Evolutionary conservation across 108 stramenopile genomes (phyloP), one percentile per base, ranked within the genome.

Genomic region (Cyclotella atomus): DNA sequence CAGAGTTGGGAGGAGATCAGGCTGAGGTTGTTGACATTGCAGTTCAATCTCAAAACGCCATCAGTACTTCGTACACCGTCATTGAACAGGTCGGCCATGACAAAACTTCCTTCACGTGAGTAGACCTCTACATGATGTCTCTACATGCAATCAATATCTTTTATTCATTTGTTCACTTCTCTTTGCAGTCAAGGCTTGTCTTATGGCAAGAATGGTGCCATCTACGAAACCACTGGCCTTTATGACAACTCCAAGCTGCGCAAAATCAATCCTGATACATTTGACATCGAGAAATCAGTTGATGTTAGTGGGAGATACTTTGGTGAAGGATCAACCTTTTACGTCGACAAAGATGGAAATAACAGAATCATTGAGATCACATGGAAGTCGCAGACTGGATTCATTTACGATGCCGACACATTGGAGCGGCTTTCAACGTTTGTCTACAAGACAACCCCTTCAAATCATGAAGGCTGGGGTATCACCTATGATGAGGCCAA

Each of bases 251-350:
- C 91, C 9, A 83, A 75, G 28, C 72, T 95, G 2, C 77, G 86
- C 21, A 79, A 79, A 41, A 79, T 95, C 49, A 84, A 95, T 63
- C 81, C 86, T 10, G 52, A 71, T 5, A 92, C 85, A 12, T 89
- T 84, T 20, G 63, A 89, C 17, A 86, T 85, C 5, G 50, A 88
- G 17, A 29, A 81, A 46, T 78, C 79, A 24, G 73, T 83, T 5
- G 50, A 78, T 21, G 83, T 91, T 47, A 70, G 82, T 1, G 20
- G 23, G 6, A 66, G 78, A 55, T 79, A 78, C 28, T 95, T 95
- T 72, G 94, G 84, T 24, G 94, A 95, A 73, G 94, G 94, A 35
- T 81, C 91, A 65, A 69, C 91, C 0, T 83, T 73, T 50, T 84
- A 65, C 57, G 54, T 77, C 15, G 91, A 78, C 56, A 55, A 56